These are phyloP conservation scores for Penicillium sp. DNA, from an alignment of 2,329 filamentous ascomycete genomes.

Conservation along the genomic window DNA sequence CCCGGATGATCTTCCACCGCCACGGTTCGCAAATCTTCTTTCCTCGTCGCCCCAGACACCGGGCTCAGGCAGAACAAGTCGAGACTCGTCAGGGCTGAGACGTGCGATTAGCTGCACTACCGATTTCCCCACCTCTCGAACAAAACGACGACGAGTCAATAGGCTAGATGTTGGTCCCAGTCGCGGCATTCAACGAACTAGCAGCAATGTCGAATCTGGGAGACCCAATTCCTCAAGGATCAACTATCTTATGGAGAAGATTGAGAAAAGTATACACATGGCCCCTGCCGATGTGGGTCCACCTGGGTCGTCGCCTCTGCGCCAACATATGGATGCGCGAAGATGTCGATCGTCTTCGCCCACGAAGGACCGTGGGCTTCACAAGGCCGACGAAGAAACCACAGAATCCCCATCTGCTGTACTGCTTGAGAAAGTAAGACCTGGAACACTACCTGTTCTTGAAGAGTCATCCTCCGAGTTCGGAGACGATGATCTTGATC, in stretches of 20 bases:
- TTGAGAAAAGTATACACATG: slow-evolving; percentile 54
- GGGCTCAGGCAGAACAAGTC: slow-evolving; percentile 43
- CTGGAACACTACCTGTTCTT: slow-evolving; percentile 9
- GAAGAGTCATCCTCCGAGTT: slow-evolving; percentile 46
- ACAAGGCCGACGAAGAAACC: background rate
- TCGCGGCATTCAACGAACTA: slow-evolving; percentile 45
- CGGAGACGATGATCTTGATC: slow-evolving; percentile 49
- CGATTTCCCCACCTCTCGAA: slow-evolving; percentile 62
- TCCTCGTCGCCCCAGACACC: slow-evolving; percentile 70
- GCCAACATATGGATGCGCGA: slow-evolving; percentile 33
- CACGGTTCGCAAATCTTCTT: slow-evolving; percentile 64
- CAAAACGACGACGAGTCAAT: slow-evolving; percentile 64
- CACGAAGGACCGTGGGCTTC: slow-evolving; percentile 21
- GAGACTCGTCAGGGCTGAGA: slow-evolving; percentile 54
- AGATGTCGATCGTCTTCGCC: slow-evolving; percentile 37
- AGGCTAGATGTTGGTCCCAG: slow-evolving; percentile 48
- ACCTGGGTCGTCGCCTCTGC: slow-evolving; percentile 48
- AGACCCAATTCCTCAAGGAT: slow-evolving; percentile 48
- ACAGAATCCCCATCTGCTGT: slow-evolving; percentile 3
- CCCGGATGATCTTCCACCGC: slow-evolving; percentile 52
- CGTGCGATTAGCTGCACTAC: slow-evolving; percentile 68
- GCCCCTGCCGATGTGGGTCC: slow-evolving; percentile 31
- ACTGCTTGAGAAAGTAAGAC: background rate
- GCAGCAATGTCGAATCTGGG: slow-evolving; percentile 41
- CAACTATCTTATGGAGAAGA: slow-evolving; percentile 64